Evolutionary conservation across 768 basidiomycete genomes (phyloP), one percentile per base, ranked within the genome.

Genomic region (Phylloporus arenicola): DNA sequence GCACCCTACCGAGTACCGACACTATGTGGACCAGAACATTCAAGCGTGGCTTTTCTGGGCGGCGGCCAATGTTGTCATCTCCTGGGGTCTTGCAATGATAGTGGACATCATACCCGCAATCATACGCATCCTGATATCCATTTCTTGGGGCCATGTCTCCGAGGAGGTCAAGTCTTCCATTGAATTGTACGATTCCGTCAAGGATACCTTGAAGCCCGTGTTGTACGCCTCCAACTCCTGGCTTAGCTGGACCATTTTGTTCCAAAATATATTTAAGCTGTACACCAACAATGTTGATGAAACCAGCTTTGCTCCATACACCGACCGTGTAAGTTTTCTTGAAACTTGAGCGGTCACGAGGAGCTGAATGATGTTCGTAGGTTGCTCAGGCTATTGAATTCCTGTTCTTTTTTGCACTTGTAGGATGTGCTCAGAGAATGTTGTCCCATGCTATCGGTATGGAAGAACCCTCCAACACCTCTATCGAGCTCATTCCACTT

Each of bases 21-120:
- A 70, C 25, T 85, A 76, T 54, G 75, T 88, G 53, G 76, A 76
- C 47, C 76, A 82, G 54, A 89, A 84, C 62, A 64, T 85, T 40
- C 73, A 84, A 63, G 83, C 85, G 3, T 91, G 88, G 88, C 71
- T 89, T 3, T 87, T 86, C 66, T 91, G 88, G 86, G 81, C 79
- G 7, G 88, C 87, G 5, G 77, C 84, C 34, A 89, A 91, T 64
- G 70, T 89, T 45, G 70, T 86, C 51, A 75, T 88, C 45, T 88
- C 87, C 3, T 91, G 88, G 88, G 84, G 75, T 53, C 80, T 91
- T 30, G 88, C 84, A 17, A 70, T 87, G 69, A 68, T 84, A 52
- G 71, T 88, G 57, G 84, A 89, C 62, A 66, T 89, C 47, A 66
- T 87, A 45, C 87, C 88, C 11, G 70, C 75, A 38, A 43, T 83